Percentiles rank a stretch among this genome's conserved stretches.
Evolutionary conservation across 768 basidiomycete genomes (phyloP).

Genomic region (Suillus clintonianus): DNA sequence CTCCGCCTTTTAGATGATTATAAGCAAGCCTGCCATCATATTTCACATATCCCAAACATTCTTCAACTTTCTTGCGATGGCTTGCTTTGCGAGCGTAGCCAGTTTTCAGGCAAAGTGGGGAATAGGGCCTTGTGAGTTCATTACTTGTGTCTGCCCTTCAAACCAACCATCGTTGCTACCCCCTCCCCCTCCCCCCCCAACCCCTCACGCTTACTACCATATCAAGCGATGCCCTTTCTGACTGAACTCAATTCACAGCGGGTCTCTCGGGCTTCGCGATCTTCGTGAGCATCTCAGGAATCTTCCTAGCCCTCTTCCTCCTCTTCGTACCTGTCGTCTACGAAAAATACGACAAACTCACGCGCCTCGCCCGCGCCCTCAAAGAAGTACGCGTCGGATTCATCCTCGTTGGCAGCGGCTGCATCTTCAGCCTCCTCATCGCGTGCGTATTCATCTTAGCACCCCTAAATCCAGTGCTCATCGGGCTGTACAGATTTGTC

Average conservation of each 20-base stretch:
- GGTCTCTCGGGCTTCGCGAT: constrained; percentile 86
- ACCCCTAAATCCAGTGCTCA: constrained; percentile 15
- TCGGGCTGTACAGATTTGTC: constrained; percentile 53
- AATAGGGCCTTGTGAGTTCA: constrained; percentile 80
- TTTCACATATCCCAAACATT: constrained; percentile 80
- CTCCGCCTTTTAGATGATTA: constrained; percentile 66
- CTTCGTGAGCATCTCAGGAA: constrained; percentile 72
- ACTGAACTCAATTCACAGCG: constrained; percentile 47
- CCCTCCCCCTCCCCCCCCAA: not conserved
- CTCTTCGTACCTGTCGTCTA: constrained; percentile 77
- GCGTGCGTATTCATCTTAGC: constrained; percentile 54
- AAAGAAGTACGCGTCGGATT: constrained; percentile 82
- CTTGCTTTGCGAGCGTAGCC: constrained; percentile 88
- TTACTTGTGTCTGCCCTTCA: not conserved
- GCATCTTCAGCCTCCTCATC: constrained; percentile 67
- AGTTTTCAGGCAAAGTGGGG: constrained; percentile 84
- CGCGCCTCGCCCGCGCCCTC: constrained; percentile 75
- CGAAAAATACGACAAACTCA: constrained; percentile 83
- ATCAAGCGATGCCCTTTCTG: constrained; percentile 5
- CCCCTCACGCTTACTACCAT: not conserved
- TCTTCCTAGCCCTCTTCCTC: constrained; percentile 75
- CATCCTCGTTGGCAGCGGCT: constrained; percentile 76
- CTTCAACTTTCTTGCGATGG: constrained; percentile 92
- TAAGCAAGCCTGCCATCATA: constrained; percentile 80
- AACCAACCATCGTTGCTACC: not conserved